A percentile compares a stretch with the other conserved stretches of the same genome.
phyloP scores from a whole-genome alignment of 2,329 filamentous ascomycete genomes.

The Parascedosporium putredinis region DNA sequence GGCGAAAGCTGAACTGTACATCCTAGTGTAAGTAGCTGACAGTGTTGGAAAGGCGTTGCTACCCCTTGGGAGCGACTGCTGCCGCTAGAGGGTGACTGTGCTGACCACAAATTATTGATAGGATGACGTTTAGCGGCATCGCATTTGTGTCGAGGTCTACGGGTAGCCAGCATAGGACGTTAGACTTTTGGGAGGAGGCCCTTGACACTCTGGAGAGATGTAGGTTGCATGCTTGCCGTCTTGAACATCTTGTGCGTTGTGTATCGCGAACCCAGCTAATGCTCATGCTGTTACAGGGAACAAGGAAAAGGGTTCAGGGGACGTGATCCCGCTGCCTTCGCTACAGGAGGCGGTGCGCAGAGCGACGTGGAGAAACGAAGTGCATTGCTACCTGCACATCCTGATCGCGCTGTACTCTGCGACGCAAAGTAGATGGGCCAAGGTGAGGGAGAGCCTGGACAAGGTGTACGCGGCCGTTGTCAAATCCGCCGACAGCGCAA shows the following conservation, averaged over 20 bases:
- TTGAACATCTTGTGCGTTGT: slow-evolving; percentile 8
- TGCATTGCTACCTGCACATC: slow-evolving; percentile 61
- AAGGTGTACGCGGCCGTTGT: slow-evolving; percentile 37
- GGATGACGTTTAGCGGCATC: slow-evolving; percentile 45
- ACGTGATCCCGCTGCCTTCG: slow-evolving; percentile 28
- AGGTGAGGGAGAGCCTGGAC: slow-evolving; percentile 47
- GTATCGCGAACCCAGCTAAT: slow-evolving; percentile 10
- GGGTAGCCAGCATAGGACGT: slow-evolving; percentile 21
- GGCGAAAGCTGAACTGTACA: slow-evolving; percentile 47
- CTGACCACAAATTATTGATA: too few relatives aligned
- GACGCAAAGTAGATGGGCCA: slow-evolving; percentile 59
- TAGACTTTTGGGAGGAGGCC: slow-evolving; percentile 32
- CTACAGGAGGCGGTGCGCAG: slow-evolving; percentile 48
- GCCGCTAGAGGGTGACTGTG: too few relatives aligned
- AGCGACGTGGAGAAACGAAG: slow-evolving; percentile 52
- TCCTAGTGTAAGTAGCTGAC: slow-evolving; percentile 42
- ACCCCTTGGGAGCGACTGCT: too few relatives aligned
- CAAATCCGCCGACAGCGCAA: slow-evolving; percentile 29
- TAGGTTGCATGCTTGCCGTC: too few relatives aligned
- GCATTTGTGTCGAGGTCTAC: slow-evolving; percentile 29
- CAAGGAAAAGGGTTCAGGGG: slow-evolving; percentile 19
- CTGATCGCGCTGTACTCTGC: slow-evolving; percentile 61
- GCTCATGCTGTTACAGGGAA: slow-evolving; percentile 12
- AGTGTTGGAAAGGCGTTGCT: too few relatives aligned
- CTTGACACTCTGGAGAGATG: slow-evolving; percentile 38